A percentile compares a stretch with the other conserved stretches of the same genome.
phyloP scores from a whole-genome alignment of 176 grass and related monocot genomes.

The Elaeis guineensis region DNA sequence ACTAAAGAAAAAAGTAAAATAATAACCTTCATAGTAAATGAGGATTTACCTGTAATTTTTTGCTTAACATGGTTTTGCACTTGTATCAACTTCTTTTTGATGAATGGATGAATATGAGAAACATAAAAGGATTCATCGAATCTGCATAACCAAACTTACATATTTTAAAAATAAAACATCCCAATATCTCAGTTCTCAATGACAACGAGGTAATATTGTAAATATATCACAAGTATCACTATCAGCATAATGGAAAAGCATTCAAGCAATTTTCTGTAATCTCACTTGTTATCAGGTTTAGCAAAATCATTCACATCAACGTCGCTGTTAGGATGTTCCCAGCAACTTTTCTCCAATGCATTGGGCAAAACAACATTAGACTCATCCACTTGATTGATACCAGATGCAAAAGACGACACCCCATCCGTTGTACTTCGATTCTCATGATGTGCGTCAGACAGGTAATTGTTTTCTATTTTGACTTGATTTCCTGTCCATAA shows the following conservation, averaged over 20 bases:
- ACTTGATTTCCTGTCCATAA: slow-evolving; percentile 31
- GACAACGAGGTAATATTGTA: no score
- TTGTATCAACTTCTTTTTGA: slow-evolving; percentile 46
- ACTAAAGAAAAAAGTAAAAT: no score
- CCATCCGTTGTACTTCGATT: slow-evolving; percentile 5
- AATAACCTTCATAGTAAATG: neutral
- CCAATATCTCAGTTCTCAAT: no score
- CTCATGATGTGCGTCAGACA: slow-evolving; percentile 16
- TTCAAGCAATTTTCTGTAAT: neutral
- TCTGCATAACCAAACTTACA: slow-evolving; percentile 25
- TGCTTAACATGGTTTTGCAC: slow-evolving; percentile 18
- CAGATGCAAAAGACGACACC: slow-evolving; percentile 24
- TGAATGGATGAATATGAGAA: slow-evolving; percentile 72
- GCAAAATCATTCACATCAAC: slow-evolving; percentile 9
- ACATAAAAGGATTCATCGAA: slow-evolving; percentile 37
- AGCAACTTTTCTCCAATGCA: slow-evolving; percentile 34
- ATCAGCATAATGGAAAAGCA: no score
- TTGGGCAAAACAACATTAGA: neutral
- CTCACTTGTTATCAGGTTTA: slow-evolving; percentile 41
- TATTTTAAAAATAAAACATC: neutral
- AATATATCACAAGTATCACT: no score
- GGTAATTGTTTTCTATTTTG: slow-evolving; percentile 21
- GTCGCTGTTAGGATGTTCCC: slow-evolving; percentile 7
- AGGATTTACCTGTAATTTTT: slow-evolving; percentile 38
- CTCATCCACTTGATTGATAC: slow-evolving; percentile 15